phyloP scores from a whole-genome alignment of 2,329 filamentous ascomycete species.

The Trichoderma sp. region DNA sequence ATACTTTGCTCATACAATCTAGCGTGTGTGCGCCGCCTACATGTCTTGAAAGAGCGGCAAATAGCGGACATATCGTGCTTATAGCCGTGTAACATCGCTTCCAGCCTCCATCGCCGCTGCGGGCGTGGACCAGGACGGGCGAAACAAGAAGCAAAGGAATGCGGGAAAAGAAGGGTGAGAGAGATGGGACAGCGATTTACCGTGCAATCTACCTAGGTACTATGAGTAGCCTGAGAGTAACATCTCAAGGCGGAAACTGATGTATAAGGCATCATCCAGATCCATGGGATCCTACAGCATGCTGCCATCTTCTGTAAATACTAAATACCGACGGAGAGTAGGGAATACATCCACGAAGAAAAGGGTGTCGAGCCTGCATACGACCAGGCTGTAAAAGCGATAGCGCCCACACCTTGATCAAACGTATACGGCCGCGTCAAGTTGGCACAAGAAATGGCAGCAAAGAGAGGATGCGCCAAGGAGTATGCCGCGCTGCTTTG shows the following conservation, averaged over 20 bases:
- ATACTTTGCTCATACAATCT: neutral
- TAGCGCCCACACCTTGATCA: slow-evolving; percentile 2
- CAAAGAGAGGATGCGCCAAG: neutral
- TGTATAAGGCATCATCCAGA: neutral
- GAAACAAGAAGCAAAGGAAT: neutral
- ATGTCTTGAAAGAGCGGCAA: slow-evolving; percentile 18
- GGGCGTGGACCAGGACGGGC: neutral
- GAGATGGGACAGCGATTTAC: neutral
- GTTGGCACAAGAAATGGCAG: neutral
- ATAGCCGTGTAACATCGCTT: neutral
- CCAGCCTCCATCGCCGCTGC: neutral
- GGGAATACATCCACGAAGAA: neutral
- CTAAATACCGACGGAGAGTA: neutral
- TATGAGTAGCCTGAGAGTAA: neutral
- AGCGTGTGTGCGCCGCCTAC: neutral
- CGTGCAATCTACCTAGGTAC: neutral
- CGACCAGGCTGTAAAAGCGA: neutral
- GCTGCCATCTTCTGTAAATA: neutral
- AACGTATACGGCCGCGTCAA: neutral
- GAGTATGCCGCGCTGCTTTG: neutral
- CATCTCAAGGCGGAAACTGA: neutral
- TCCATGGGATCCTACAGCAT: neutral
- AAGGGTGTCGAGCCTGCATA: slow-evolving; percentile 14
- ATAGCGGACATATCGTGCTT: neutral
- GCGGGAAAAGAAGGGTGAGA: neutral